Evolutionary conservation across 2,329 filamentous ascomycete species (phyloP).

Genomic region (Exutisphaerella laricina): DNA sequence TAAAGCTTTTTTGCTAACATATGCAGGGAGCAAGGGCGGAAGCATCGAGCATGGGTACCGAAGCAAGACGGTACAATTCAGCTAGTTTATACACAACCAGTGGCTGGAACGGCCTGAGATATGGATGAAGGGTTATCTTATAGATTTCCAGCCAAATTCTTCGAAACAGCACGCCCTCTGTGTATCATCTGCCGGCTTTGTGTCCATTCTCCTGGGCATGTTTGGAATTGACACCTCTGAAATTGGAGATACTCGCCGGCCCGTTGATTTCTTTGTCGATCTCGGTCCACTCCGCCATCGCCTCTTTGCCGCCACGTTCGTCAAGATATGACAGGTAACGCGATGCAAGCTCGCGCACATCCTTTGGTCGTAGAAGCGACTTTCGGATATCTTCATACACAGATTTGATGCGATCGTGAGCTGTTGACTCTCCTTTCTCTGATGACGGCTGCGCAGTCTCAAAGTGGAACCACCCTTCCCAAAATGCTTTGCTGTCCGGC

Average conservation of each 20-base stretch:
- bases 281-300: conserved; percentile 78
- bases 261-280: conserved; percentile 86
- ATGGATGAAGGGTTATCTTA: neutral
- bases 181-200: neutral
- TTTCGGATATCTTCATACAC: conserved; percentile 73
- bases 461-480: conserved; percentile 82
- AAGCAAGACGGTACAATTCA: too few relatives aligned
- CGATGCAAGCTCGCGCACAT: conserved; percentile 69
- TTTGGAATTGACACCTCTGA: neutral
- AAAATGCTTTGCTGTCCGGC: conserved; percentile 82
- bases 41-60: too few relatives aligned
- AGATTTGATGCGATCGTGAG: conserved; percentile 70
- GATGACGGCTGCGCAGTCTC: conserved; percentile 77
- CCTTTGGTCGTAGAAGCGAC: conserved; percentile 61
- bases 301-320: conserved; percentile 71
- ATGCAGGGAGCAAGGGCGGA: too few relatives aligned
- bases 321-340: conserved; percentile 79
- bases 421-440: conserved; percentile 56
- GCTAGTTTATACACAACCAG: too few relatives aligned
- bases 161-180: neutral
- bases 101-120: too few relatives aligned
- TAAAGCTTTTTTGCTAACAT: too few relatives aligned
- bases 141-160: too few relatives aligned
- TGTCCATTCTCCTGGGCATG: conserved; percentile 5
- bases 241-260: conserved; percentile 29